Conservation (phyloP, 495 filamentous ascomycete genomes). For the Neurospora africana region DNA sequence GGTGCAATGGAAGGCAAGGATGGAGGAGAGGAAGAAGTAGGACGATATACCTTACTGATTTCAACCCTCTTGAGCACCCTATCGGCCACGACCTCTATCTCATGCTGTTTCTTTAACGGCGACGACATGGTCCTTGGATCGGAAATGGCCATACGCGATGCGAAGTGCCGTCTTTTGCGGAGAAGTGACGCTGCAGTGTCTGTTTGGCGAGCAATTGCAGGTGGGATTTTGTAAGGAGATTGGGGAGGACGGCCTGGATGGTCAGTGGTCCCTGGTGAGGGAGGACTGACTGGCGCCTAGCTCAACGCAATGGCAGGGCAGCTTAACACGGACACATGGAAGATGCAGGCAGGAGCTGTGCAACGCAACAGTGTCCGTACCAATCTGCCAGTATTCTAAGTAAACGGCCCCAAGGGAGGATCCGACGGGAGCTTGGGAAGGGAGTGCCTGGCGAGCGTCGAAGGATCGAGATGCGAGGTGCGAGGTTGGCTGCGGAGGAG, state of each 20-base stretch:
- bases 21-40: neutral
- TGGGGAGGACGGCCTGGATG: slow-evolving; percentile 9
- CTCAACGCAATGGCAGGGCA: neutral
- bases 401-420: neutral
- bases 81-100: slow-evolving; percentile 47
- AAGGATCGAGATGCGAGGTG: neutral
- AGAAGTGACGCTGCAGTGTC: slow-evolving; percentile 14
- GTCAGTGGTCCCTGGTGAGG: neutral
- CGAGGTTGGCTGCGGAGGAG: neutral
- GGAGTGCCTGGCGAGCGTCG: neutral
- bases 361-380: neutral
- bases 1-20: slow-evolving; percentile 2
- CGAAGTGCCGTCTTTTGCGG: slow-evolving; percentile 10
- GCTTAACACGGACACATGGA: neutral
- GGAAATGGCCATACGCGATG: slow-evolving; percentile 8
- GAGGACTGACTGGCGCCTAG: neutral
- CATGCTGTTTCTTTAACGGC: slow-evolving; percentile 48
- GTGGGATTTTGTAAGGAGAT: slow-evolving; percentile 14
- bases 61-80: slow-evolving; percentile 62
- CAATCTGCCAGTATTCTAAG: neutral
- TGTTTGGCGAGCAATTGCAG: slow-evolving; percentile 9
- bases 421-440: neutral
- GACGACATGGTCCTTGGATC: slow-evolving; percentile 40
- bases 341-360: neutral
- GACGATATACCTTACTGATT: slow-evolving; percentile 64